phyloP scores from a whole-genome alignment of 2,329 filamentous ascomycete species.

The Aspergillus pseudoglaucus region DNA sequence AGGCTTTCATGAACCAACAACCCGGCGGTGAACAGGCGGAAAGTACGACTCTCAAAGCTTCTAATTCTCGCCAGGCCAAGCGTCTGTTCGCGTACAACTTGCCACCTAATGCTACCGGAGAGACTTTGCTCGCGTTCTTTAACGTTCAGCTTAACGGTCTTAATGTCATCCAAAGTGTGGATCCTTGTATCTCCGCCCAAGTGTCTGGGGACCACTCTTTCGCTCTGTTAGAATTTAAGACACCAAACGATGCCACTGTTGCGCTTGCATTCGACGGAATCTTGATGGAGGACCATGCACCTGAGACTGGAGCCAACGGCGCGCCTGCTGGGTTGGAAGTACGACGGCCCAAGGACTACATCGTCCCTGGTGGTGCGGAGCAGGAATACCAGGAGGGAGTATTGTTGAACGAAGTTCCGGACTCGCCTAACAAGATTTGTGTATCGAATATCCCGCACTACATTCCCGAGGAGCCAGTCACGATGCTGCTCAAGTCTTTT shows the following conservation, averaged over 20 bases:
- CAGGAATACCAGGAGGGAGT: constrained; percentile 67
- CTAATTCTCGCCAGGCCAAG: constrained; percentile 89
- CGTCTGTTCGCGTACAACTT: constrained; percentile 84
- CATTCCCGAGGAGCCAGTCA: constrained; percentile 84
- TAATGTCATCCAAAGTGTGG: constrained; percentile 76
- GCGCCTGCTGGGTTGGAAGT: constrained; percentile 59
- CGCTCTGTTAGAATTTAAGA: constrained; percentile 86
- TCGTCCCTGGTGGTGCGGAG: constrained; percentile 76
- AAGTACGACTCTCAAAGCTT: constrained; percentile 78
- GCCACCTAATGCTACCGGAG: constrained; percentile 65
- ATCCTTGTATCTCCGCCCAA: constrained; percentile 80
- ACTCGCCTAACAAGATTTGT: constrained; percentile 92
- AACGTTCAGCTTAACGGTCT: constrained; percentile 95
- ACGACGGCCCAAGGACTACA: constrained; percentile 90
- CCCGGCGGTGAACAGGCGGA: constrained; percentile 63
- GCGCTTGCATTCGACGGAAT: constrained; percentile 86
- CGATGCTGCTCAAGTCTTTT: constrained; percentile 82
- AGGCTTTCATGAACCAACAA: constrained; percentile 93
- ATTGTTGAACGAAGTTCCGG: constrained; percentile 73
- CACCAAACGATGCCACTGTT: constrained; percentile 78
- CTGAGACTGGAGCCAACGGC: constrained; percentile 49
- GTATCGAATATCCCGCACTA: constrained; percentile 84
- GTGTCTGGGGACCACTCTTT: constrained; percentile 73
- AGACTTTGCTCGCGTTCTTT: constrained; percentile 75
- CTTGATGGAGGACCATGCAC: constrained; percentile 69